Base-by-base conservation (phyloP, 2,329 filamentous ascomycete genomes). In the Pyrenophora teres region DNA sequence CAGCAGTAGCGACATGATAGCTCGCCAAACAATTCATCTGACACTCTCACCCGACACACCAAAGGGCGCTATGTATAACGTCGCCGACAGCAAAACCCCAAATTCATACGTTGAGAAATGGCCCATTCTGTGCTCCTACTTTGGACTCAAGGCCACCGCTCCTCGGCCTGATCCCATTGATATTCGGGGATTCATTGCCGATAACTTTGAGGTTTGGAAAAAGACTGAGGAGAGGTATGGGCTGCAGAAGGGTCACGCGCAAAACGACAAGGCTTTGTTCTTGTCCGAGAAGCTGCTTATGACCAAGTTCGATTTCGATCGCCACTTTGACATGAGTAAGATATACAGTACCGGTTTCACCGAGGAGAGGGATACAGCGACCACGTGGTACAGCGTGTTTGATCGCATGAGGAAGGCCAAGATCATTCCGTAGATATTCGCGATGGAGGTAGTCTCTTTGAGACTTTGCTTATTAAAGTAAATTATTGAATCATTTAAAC, bases 251-350 rank as follows among this genome's bases (percentile, higher is more conserved):
- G 74, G 76, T 2, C 67, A 73, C 43, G 73, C 74, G 21, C 71
- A 77, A 47, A 72, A 68, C 37, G 65, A 71, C 5, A 65, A 62
- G 47, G 71, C 67, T 9, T 63, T 74, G 21, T 65, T 68, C 13
- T 73, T 72, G 0, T 78, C 77, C 39, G 76, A 78, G 57, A 71
- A 76, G 51, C 75, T 76, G 40, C 64, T 79, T 44, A 66, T 80
- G 52, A 73, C 72, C 8, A 65, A 71, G 45, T 77, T 78, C 52
- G 74, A 78, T 54, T 77, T 76, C 48, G 76, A 79, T 55, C 66
- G 77, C 36, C 74, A 78, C 36, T 75, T 74, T 54, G 76, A 79
- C 56, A 76, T 79, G 74, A 72, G 54, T 9, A 75, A 75, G 64
- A 71, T 73, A 62, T 76, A 78, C 59, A 68, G 62, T 18, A 71